Percentiles rank a stretch among this genome's conserved stretches.
Evolutionary conservation across 192 early-diverging fungal species (phyloP).

Genomic region (Kappamyces sp.): DNA sequence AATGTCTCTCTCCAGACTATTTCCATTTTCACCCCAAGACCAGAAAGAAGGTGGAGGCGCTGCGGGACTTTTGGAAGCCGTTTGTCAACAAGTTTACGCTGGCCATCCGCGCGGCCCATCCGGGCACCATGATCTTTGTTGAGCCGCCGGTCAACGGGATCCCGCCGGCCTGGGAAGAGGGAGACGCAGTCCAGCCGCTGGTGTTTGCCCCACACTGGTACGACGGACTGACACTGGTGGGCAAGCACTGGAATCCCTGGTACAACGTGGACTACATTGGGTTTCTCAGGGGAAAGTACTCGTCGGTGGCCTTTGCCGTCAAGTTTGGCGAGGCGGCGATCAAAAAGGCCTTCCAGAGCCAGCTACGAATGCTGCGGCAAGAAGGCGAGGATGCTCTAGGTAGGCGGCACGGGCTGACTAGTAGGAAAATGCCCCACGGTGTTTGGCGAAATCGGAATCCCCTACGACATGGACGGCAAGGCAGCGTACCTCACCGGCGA

Average conservation of each 20-base stretch:
- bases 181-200: conserved; percentile 33
- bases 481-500: conserved; percentile 55
- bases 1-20: conserved; percentile 47
- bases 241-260: conserved; percentile 50
- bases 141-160: conserved; percentile 68
- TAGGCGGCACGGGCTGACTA: conserved; percentile 13
- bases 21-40: conserved; percentile 61
- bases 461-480: conserved; percentile 66
- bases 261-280: conserved; percentile 53
- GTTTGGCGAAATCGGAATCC: conserved; percentile 73
- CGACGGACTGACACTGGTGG: conserved; percentile 65
- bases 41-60: conserved; percentile 52
- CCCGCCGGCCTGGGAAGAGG: conserved; percentile 26
- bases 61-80: conserved; percentile 60
- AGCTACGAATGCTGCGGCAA: conserved; percentile 18
- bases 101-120: conserved; percentile 49
- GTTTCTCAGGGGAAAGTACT: conserved; percentile 42
- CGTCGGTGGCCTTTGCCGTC: conserved; percentile 50
- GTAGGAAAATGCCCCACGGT: conserved; percentile 60
- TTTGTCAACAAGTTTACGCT: conserved; percentile 60
- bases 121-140: conserved; percentile 57
- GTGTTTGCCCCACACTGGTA: conserved; percentile 79
- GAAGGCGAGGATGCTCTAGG: conserved; percentile 18
- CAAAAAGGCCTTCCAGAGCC: conserved; percentile 50
- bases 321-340: conserved; percentile 67